phyloP scores from a whole-genome alignment of 1,284 basidiomycete genomes.

The Coniferiporia sulphurascens region DNA sequence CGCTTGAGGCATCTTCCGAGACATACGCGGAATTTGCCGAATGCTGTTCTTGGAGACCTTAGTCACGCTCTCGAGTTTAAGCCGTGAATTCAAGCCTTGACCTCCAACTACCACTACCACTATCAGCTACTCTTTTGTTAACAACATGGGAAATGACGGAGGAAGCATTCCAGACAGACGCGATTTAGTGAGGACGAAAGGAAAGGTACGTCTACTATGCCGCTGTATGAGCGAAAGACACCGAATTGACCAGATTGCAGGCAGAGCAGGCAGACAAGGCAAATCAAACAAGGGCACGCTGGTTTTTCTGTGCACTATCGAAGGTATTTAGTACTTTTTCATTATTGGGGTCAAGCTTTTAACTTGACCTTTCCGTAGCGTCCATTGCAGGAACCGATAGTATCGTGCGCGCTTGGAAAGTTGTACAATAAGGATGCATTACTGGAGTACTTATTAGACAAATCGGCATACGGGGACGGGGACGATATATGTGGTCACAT shows the following conservation, averaged over 20 bases:
- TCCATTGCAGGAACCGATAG: conserved; percentile 80
- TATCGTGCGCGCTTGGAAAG: conserved; percentile 86
- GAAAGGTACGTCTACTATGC: conserved; percentile 45
- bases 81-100: too few species aligned
- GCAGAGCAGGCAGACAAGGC: conserved; percentile 83
- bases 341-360: too few species aligned
- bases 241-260: conserved; percentile 28
- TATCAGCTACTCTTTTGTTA: neutral
- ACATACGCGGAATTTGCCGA: too few species aligned
- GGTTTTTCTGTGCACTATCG: conserved; percentile 89
- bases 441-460: conserved; percentile 82
- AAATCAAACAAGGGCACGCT: conserved; percentile 79
- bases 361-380: conserved; percentile 40
- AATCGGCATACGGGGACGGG: conserved; percentile 73
- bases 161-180: conserved; percentile 82
- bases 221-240: neutral
- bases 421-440: conserved; percentile 93
- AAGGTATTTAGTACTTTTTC: conserved; percentile 51
- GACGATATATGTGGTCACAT: conserved; percentile 85
- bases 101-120: neutral
- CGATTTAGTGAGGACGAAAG: conserved; percentile 70
- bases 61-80: too few species aligned
- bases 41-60: too few species aligned
- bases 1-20: too few species aligned
- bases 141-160: conserved; percentile 76